Evolutionary conservation across 2,329 filamentous ascomycete genomes (phyloP).

Genomic region (Bisporella sp.): DNA sequence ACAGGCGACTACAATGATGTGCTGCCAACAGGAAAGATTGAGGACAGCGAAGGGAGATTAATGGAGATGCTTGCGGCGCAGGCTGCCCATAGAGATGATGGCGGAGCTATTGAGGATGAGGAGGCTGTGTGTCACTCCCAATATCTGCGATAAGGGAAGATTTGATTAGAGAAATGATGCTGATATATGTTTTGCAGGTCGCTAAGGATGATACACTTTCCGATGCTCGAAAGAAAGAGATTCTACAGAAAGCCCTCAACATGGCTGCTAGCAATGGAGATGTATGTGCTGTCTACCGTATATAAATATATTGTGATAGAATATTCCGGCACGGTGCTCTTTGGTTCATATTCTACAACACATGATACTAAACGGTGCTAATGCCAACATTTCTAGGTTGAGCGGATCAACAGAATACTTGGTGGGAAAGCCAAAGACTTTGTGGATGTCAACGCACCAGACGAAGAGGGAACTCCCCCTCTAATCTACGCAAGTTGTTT

Average conservation of each 20-base stretch:
- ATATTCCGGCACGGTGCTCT: no score
- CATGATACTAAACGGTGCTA: no score
- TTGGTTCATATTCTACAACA: no score
- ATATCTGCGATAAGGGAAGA: no score
- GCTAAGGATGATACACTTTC: slow-evolving; percentile 67
- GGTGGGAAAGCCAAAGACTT: slow-evolving; percentile 65
- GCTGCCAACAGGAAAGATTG: slow-evolving; percentile 43
- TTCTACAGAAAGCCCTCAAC: slow-evolving; percentile 80
- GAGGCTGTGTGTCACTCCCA: slow-evolving; percentile 40
- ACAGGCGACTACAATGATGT: slow-evolving; percentile 65
- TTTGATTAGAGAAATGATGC: no score
- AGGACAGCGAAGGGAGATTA: slow-evolving; percentile 78
- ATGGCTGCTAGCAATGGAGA: slow-evolving; percentile 98
- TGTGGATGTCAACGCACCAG: slow-evolving; percentile 78
- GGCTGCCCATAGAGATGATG: slow-evolving; percentile 75
- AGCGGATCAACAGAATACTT: slow-evolving; percentile 70
- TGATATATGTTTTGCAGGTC: slow-evolving; percentile 33
- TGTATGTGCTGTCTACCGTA: slow-evolving; percentile 23
- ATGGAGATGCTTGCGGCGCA: slow-evolving; percentile 96
- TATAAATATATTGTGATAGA: no score
- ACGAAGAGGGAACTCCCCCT: slow-evolving; percentile 93
- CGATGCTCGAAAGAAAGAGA: slow-evolving; percentile 68
- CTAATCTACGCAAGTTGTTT: slow-evolving; percentile 98
- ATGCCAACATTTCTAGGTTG: slow-evolving; percentile 32
- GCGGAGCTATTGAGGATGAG: slow-evolving; percentile 67